Conservation (phyloP, 768 basidiomycete species). For the Mrakia gelida region DNA sequence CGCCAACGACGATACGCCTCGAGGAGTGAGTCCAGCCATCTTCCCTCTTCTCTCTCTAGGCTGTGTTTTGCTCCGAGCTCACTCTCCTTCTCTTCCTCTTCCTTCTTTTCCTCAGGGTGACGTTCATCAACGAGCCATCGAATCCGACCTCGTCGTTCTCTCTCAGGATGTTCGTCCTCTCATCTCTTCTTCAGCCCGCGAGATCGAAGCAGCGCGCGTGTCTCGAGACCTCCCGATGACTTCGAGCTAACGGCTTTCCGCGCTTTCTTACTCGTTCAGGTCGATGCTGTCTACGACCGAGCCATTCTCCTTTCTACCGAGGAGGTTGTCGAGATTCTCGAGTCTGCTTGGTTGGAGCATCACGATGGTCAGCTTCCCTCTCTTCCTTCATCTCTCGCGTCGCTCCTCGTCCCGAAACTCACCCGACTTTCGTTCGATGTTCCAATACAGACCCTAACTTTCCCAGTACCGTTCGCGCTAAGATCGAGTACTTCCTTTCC, state of each 20-base stretch:
- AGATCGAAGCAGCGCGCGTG: too few relatives aligned
- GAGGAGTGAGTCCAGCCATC: not conserved
- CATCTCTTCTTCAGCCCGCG: not conserved
- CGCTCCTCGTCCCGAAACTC: not conserved
- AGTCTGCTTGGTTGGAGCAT: not conserved
- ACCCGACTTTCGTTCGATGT: not conserved
- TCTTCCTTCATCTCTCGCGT: not conserved
- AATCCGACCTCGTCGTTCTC: slow-evolving; percentile 19
- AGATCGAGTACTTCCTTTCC: slow-evolving; percentile 24
- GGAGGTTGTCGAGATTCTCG: slow-evolving; percentile 18
- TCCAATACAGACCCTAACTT: not conserved
- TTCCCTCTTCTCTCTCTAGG: not conserved
- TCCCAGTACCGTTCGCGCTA: not conserved
- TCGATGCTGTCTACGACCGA: slow-evolving; percentile 22
- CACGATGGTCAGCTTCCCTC: not conserved
- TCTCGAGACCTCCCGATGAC: too few relatives aligned
- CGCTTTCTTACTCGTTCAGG: not conserved
- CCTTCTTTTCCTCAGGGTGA: not conserved
- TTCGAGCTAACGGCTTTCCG: not conserved
- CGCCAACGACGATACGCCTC: not conserved
- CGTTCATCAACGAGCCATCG: not conserved
- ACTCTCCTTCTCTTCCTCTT: not conserved
- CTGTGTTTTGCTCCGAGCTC: not conserved
- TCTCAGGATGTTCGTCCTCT: not conserved
- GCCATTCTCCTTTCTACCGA: not conserved